Evolutionary conservation across 208 protist species (phyloP).

Genomic region (Crithidia mellificae): DNA sequence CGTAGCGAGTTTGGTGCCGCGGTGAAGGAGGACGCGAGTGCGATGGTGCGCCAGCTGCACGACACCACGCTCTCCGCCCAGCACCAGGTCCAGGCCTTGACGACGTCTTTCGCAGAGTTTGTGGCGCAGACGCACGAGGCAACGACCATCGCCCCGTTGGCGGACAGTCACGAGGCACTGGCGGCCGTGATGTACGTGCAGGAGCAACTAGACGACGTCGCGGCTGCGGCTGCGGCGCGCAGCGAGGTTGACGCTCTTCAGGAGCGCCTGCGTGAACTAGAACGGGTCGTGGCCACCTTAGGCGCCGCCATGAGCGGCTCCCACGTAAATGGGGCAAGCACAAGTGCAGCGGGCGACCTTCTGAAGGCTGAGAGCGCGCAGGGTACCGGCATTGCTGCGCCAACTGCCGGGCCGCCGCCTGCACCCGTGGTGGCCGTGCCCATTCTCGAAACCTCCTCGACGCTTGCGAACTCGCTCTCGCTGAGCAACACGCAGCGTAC

Average conservation of each 20-base stretch:
- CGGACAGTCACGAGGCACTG: conserved; percentile 32
- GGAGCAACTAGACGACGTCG: conserved; percentile 39
- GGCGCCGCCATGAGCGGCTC: conserved; percentile 1
- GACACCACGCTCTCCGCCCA: conserved; percentile 34
- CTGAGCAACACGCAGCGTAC: neutral
- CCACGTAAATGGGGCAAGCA: too few species aligned
- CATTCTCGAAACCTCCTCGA: neutral
- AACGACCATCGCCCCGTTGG: conserved; percentile 27
- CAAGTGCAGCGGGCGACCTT: too few species aligned
- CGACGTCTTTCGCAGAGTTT: conserved; percentile 43
- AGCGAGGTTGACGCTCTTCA: conserved; percentile 34
- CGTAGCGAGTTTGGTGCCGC: conserved; percentile 44
- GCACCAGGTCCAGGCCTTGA: conserved; percentile 40
- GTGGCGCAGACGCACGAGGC: conserved; percentile 41
- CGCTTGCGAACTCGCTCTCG: neutral
- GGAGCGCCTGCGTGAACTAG: conserved; percentile 30
- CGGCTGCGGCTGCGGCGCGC: conserved; percentile 25
- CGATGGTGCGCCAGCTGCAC: conserved; percentile 49
- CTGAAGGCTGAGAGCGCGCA: too few species aligned
- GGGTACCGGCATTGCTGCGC: too few species aligned
- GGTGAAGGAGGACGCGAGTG: conserved; percentile 37
- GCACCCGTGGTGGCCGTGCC: neutral
- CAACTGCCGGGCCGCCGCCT: neutral
- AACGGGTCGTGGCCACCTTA: conserved; percentile 17
- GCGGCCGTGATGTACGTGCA: conserved; percentile 33